Evolutionary conservation across 176 grass and related monocot genomes (phyloP).

Genomic region (Bonia amplexicaulis): DNA sequence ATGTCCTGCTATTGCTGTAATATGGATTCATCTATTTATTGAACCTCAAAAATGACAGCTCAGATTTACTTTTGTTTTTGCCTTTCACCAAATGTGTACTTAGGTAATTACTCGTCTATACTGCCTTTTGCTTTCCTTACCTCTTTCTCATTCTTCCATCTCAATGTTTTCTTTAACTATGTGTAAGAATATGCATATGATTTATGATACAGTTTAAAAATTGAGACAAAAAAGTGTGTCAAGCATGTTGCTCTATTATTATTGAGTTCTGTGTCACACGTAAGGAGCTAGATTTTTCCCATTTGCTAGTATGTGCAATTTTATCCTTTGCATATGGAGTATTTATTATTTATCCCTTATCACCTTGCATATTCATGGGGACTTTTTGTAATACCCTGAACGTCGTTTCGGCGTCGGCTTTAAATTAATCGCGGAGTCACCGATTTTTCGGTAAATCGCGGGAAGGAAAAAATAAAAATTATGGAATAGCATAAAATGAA

Average conservation of each 20-base stretch:
- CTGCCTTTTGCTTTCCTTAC: background rate
- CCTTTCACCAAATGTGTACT: background rate
- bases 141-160: background rate
- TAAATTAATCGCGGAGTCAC: too few relatives aligned
- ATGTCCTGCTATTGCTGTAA: background rate
- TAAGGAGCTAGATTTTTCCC: conserved; percentile 97
- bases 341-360: conserved; percentile 14
- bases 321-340: background rate
- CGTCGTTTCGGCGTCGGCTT: too few relatives aligned
- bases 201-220: too few relatives aligned
- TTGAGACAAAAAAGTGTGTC: too few relatives aligned
- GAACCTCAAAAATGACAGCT: background rate
- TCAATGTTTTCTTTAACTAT: background rate
- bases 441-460: too few relatives aligned
- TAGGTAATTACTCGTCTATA: background rate
- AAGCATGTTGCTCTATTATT: background rate
- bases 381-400: too few relatives aligned
- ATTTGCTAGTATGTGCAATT: conserved; percentile 73
- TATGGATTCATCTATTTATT: background rate
- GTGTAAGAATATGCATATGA: background rate
- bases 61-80: background rate
- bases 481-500: too few relatives aligned
- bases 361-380: background rate
- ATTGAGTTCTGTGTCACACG: conserved; percentile 88
- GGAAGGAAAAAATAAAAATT: too few relatives aligned